These are phyloP conservation scores for Nicotiana obtusifolia DNA, from an alignment of 257 asterid genomes.

Conservation along the genomic window DNA sequence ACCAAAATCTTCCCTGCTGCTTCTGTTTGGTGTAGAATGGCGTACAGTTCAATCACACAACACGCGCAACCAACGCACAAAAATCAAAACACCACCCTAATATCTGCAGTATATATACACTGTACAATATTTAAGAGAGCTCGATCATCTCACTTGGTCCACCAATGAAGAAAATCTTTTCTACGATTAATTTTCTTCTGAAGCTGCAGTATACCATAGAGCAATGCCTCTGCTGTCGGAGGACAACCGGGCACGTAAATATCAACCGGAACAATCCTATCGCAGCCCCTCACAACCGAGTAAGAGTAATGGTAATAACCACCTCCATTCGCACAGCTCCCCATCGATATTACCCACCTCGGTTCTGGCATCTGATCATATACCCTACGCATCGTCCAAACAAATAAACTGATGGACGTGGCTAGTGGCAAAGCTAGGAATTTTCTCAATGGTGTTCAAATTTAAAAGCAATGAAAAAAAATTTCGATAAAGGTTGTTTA, in stretches of 20 bases:
- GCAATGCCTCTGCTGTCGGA: conserved; percentile 96
- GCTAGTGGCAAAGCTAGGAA: too few relatives aligned
- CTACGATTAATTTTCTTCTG: conserved; percentile 94
- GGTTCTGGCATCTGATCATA: conserved; percentile 99
- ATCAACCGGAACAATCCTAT: conserved; percentile 89
- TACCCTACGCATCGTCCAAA: conserved; percentile 39
- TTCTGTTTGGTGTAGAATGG: too few relatives aligned
- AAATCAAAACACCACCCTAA: not conserved
- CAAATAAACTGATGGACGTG: too few relatives aligned
- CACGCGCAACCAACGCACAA: not conserved
- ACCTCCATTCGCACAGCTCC: conserved; percentile 98
- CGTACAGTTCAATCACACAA: not conserved
- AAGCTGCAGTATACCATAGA: conserved; percentile 78
- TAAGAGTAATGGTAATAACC: conserved; percentile 91
- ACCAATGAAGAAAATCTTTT: conserved; percentile 91
- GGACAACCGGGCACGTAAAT: conserved; percentile 95
- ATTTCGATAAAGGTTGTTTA: too few relatives aligned
- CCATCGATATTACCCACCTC: conserved; percentile 97
- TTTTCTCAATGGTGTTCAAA: too few relatives aligned
- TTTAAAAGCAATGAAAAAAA: too few relatives aligned
- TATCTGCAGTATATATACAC: not conserved
- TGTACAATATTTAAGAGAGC: not conserved
- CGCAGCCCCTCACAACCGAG: conserved; percentile 89
- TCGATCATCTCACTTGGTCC: conserved; percentile 53
- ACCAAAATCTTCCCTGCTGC: too few relatives aligned